Evolutionary conservation across 2,329 filamentous ascomycete genomes (phyloP).

Genomic region (Hirsutella thompsonii): DNA sequence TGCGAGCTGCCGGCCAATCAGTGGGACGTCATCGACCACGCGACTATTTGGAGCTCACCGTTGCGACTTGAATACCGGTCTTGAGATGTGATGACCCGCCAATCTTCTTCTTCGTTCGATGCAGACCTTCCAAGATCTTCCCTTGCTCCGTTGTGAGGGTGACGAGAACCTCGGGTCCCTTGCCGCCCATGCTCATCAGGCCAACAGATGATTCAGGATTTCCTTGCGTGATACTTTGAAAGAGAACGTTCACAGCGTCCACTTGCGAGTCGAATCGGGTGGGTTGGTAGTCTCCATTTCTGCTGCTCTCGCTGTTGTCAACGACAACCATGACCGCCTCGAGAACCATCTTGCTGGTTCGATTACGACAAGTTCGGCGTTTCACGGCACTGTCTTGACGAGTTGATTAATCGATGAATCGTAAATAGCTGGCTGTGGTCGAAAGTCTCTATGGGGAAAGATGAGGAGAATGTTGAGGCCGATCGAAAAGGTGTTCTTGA

Average conservation of each 20-base stretch:
- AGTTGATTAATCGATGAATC: too few species aligned
- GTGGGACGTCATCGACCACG: slow-evolving; percentile 1
- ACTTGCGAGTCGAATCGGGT: slow-evolving; percentile 93
- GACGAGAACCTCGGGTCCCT: slow-evolving; percentile 91
- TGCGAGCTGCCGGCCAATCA: slow-evolving; percentile 53
- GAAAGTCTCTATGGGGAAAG: background rate
- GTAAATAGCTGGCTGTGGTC: background rate
- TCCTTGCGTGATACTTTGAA: slow-evolving; percentile 86
- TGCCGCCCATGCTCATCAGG: slow-evolving; percentile 97
- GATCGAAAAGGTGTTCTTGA: background rate
- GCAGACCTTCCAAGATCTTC: slow-evolving; percentile 85
- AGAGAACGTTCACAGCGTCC: slow-evolving; percentile 89
- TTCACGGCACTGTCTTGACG: too few species aligned
- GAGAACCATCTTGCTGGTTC: slow-evolving; percentile 70
- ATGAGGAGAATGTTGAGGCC: background rate
- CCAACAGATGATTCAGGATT: slow-evolving; percentile 97
- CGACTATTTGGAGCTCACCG: slow-evolving; percentile 43
- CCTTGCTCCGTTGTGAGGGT: slow-evolving; percentile 94
- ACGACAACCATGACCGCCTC: slow-evolving; percentile 99
- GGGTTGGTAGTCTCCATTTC: slow-evolving; percentile 87
- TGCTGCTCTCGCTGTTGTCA: slow-evolving; percentile 97
- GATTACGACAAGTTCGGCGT: background rate
- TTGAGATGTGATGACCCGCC: slow-evolving; percentile 77
- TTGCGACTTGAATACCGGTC: slow-evolving; percentile 89
- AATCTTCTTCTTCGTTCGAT: slow-evolving; percentile 83